Evolutionary conservation across 139 green algal species (phyloP).

Genomic region (Closterium sp.): DNA sequence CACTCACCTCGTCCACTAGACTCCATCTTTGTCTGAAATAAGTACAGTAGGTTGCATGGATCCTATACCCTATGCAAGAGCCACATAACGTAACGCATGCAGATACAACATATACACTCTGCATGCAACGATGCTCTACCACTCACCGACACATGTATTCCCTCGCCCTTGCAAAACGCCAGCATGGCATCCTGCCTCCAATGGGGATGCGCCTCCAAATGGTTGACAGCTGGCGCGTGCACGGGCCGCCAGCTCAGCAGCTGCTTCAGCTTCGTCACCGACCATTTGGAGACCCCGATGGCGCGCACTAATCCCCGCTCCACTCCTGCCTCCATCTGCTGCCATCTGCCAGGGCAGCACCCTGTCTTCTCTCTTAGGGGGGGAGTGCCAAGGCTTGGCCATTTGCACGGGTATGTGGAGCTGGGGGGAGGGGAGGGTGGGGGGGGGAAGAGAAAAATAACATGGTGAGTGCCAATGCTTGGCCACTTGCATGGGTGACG

Average conservation of each 20-base stretch:
- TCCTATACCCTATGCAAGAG: no score
- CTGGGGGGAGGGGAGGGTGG: not conserved
- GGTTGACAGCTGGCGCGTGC: slow-evolving; percentile 47
- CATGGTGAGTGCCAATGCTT: no score
- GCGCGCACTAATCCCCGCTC: slow-evolving; percentile 42
- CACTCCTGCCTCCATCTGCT: slow-evolving; percentile 53
- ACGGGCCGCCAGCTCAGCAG: slow-evolving; percentile 18
- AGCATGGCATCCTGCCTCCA: slow-evolving; percentile 80
- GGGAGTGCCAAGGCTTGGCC: not conserved
- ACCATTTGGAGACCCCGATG: slow-evolving; percentile 61
- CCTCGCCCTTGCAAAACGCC: slow-evolving; percentile 56
- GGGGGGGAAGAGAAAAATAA: not conserved
- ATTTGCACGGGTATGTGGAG: not conserved
- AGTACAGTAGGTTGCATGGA: no score
- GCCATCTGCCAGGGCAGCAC: slow-evolving; percentile 27
- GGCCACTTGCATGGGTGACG: no score
- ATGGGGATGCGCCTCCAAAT: slow-evolving; percentile 88
- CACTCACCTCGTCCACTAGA: no score
- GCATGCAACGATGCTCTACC: not conserved
- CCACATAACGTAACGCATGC: no score
- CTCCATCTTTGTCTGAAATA: no score
- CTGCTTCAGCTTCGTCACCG: slow-evolving; percentile 49
- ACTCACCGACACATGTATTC: slow-evolving; percentile 77
- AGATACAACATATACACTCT: not conserved
- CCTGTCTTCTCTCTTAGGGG: not conserved